Evolutionary conservation across 208 protist genomes (phyloP), one percentile per base, ranked within the genome.

Genomic region (Trypanosoma grayi): DNA sequence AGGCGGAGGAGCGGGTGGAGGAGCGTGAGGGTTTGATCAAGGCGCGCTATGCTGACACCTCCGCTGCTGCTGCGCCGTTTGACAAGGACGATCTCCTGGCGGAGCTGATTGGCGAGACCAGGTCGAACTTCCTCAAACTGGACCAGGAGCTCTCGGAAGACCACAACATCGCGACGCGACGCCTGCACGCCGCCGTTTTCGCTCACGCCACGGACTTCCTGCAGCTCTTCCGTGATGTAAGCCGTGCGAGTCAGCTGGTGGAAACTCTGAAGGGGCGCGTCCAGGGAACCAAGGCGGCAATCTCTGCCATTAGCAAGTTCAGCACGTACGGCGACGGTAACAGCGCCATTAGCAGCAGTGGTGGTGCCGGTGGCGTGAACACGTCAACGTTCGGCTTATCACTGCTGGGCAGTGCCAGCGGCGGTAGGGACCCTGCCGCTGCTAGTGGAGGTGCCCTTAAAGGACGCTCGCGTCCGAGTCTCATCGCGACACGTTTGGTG

Each of bases 201-300:
- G 18, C 75, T 0, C 83, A 92, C 37, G 75, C 83, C 10, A 80
- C 80, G 33, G 81, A 85, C 72, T 94, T 94, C 60, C 50, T 94
- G 22, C 70, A 81, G 14, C 67, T 94, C 10, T 94, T 94, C 53
- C 77, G 83, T 55, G 85, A 94, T 51, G 88, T 94, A 9, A 81
- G 87, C 18, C 62, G 70, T 7, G 78, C 88, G 20, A 88, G 80
- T 37, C 62, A 68, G 10, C 71, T 92, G 18, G 85, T 92, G 8
- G 81, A 92, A 68, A 74, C 64, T 14, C 75, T 94, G 30, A 94
- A 94, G 71, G 68, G 72, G n/a, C 81, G 82, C 27, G 88, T 94
- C 54, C 85, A 92, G 60, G 75, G 76, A 52, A 94, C 81, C 10
- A 94, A 94, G 68, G 73, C 83, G 0, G 70, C 78, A 33, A 92